A percentile compares a stretch with the other conserved stretches of the same genome.
phyloP scores from a whole-genome alignment of 495 filamentous ascomycete genomes.

The Podospora anserina region DNA sequence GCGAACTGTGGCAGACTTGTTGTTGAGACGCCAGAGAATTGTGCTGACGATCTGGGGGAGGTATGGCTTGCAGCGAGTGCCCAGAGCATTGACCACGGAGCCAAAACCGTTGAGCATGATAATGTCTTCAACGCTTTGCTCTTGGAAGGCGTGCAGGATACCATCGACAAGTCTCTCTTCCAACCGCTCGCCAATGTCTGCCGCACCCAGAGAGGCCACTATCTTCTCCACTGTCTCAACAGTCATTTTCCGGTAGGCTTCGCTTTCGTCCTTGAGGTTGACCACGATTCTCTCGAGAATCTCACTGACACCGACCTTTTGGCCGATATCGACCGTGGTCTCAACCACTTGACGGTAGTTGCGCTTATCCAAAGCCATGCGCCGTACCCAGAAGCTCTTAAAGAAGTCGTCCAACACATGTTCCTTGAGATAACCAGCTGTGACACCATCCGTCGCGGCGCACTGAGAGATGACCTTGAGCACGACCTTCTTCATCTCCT shows the following conservation, averaged over 20 bases:
- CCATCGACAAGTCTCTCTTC: slow-evolving; percentile 94
- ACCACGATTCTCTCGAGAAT: slow-evolving; percentile 89
- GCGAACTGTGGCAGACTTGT: slow-evolving; percentile 91
- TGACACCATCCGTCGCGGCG: slow-evolving; percentile 90
- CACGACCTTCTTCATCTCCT: slow-evolving; percentile 99
- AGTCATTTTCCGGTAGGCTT: slow-evolving; percentile 98
- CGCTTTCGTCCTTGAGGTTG: slow-evolving; percentile 97
- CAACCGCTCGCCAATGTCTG: slow-evolving; percentile 86
- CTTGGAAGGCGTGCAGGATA: slow-evolving; percentile 96
- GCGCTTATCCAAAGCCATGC: slow-evolving; percentile 94
- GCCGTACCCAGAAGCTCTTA: slow-evolving; percentile 96
- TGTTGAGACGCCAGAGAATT: slow-evolving; percentile 96
- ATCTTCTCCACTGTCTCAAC: slow-evolving; percentile 97
- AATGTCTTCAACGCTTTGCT: slow-evolving; percentile 95
- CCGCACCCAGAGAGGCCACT: slow-evolving; percentile 85
- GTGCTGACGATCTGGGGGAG: slow-evolving; percentile 94
- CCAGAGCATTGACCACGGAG: slow-evolving; percentile 93
- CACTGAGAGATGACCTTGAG: slow-evolving; percentile 98
- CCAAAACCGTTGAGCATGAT: slow-evolving; percentile 98
- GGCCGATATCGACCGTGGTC: slow-evolving; percentile 94
- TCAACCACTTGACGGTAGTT: slow-evolving; percentile 98
- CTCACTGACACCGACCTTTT: slow-evolving; percentile 94
- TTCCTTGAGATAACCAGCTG: slow-evolving; percentile 89
- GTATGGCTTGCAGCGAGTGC: slow-evolving; percentile 92
- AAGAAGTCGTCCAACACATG: slow-evolving; percentile 94